Evolutionary conservation across 2,329 filamentous ascomycete genomes (phyloP), one percentile per base, ranked within the genome.

Genomic region (Hypoxylon sp.): DNA sequence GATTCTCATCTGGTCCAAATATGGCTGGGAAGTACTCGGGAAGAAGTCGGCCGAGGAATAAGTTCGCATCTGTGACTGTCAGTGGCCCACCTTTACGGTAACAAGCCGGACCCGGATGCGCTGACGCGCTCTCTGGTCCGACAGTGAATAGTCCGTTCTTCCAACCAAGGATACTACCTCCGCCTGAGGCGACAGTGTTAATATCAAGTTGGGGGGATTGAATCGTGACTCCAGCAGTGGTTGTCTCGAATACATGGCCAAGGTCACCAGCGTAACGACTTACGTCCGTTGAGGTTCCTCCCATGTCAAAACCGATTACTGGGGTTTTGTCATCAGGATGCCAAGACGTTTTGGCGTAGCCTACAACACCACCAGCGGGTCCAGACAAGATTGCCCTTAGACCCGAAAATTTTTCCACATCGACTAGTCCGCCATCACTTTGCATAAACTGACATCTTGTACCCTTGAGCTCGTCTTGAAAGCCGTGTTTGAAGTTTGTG

Each of bases 131-230:
- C 74, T 93, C 90, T 0, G 91, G 91, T 0, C 91, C 91, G 5
- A 93, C 91, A 1, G 90, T 87, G 70, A 94, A 92, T 1, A 94
- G 82, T 0, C 91, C 91, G 66, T 93, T 93, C 65, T 86, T 87
- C 85, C 89, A 93, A 74, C 90, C 90, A 0, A 94, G 81, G 14
- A 89, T 84, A 0, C 88, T 91, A n/a, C 91, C 90, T 67, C 92
- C 92, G 17, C 92, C 91, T 5, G 92, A 91, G 24, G 92, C 92
- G 3, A 94, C 91, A 1, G 92, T 95, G 76, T 93, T 93, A 77
- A 95, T 94, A 73, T 94, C 92, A 1, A 94, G 85, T 75, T 94
- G 92, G 0, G 92, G 92, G 0, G 89, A 91, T 70, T 94, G 92
- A 10, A 94, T 93, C 1, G 91, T 91, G 1, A 94, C 89, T 11